Conservation (phyloP, 495 filamentous ascomycete species). For the Copromyces sp. region DNA sequence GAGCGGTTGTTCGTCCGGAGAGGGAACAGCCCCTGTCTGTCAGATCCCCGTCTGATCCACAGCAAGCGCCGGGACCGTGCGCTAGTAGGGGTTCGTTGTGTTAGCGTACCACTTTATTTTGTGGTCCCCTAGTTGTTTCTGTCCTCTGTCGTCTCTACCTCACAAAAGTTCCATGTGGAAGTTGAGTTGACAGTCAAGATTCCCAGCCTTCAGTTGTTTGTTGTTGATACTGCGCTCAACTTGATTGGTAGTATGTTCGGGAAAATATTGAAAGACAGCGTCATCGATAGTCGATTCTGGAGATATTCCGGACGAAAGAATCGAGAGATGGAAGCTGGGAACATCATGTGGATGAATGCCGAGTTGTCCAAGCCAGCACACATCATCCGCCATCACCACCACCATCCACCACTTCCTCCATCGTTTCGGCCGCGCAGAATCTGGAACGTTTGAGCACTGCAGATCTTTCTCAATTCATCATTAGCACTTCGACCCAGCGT, state of each 20-base stretch:
- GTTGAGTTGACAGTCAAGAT: background rate
- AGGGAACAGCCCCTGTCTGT: conserved; percentile 14
- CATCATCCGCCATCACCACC: background rate
- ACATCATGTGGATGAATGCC: background rate
- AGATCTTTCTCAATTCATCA: background rate
- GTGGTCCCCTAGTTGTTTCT: background rate
- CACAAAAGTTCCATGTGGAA: background rate
- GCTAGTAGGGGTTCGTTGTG: background rate
- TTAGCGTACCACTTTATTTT: background rate
- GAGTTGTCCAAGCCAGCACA: background rate
- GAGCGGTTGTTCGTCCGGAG: background rate
- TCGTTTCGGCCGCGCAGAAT: background rate
- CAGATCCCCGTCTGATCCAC: conserved; percentile 9
- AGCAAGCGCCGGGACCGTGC: conserved; percentile 18
- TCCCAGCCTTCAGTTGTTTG: background rate
- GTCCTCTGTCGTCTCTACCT: background rate
- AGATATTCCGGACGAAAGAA: background rate
- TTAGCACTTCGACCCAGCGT: background rate
- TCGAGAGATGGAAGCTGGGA: background rate
- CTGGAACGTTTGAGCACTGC: background rate
- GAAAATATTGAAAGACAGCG: background rate
- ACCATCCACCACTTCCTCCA: background rate
- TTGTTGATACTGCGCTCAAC: background rate
- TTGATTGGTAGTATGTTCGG: background rate
- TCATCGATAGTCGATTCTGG: background rate